Base-by-base conservation (phyloP, 2,329 filamentous ascomycete genomes). In the Fusarium siculi region DNA sequence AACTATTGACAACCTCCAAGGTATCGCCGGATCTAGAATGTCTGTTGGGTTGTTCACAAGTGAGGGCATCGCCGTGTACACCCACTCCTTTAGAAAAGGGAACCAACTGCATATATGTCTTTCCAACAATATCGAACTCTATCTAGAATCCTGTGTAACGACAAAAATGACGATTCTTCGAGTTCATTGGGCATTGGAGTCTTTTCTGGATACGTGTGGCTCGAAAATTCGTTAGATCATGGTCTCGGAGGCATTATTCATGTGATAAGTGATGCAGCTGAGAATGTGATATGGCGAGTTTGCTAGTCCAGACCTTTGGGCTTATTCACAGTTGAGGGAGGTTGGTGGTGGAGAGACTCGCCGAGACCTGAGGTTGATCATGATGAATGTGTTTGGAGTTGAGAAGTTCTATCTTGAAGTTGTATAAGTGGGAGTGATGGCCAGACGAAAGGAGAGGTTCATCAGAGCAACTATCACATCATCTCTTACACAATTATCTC, bases 391-490 rank as follows among this genome's bases (percentile, higher is more conserved):
- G 18, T 19, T 36, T n/a, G 36, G 36, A 49, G 30, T 43, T 50
- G 19, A 66, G n/a, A n/a, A 10, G n/a, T 2, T 37, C 19, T n/a
- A 19, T 42, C 14, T 19, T 37, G 30, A 23, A 47, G 42, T 44
- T 59, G 30, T 70, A 69, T 70, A 69, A 69, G 40, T 65, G 42
- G 50, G 39, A 25, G 25, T 25, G 23, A 25, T 39, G 21, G 21
- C 21, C 58, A 25, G 32, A 19, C 10, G 42, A 21, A 23, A 46
- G 14, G 25, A 32, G 28, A 63, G 4, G 11, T 10, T 52, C 21
- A 16, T 23, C 25, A 49, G 19, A 44, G 9, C 19, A 34, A 23
- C 19, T 28, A 54, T 4, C 8, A 21, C n/a, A 53, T 32, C 9
- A 25, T 16, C 3, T 15, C 4, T 43, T 11, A 5, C n/a, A 21